These are phyloP conservation scores for Cytospora leucostoma DNA, from an alignment of 2,329 filamentous ascomycete species.

Conservation along the genomic window DNA sequence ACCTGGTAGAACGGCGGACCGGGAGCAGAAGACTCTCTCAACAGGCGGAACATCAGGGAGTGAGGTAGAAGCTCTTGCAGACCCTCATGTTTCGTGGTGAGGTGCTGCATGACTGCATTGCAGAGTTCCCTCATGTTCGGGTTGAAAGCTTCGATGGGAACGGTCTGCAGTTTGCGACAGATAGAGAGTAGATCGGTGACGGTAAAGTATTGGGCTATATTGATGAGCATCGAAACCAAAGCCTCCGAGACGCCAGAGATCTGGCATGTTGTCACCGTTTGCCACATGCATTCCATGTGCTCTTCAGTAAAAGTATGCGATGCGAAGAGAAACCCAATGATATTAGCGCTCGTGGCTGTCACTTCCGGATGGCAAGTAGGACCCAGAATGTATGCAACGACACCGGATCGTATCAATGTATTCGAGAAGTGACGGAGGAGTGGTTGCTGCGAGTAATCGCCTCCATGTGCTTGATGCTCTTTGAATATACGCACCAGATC, in stretches of 20 bases:
- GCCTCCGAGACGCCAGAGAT: conserved; percentile 85
- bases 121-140: conserved; percentile 63
- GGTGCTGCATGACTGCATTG: conserved; percentile 54
- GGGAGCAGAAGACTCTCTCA: conserved; percentile 69
- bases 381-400: conserved; percentile 86
- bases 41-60: conserved; percentile 62
- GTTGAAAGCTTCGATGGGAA: conserved; percentile 66
- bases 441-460: conserved; percentile 39
- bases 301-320: conserved; percentile 70
- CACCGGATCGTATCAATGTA: conserved; percentile 67
- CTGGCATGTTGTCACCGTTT: conserved; percentile 75
- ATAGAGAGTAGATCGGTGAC: conserved; percentile 61
- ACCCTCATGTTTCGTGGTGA: conserved; percentile 42
- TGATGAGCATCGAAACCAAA: conserved; percentile 65
- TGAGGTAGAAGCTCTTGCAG: conserved; percentile 35
- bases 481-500: conserved; percentile 71
- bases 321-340: conserved; percentile 83
- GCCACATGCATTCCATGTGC: conserved; percentile 83
- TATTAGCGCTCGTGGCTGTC: conserved; percentile 77
- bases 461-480: conserved; percentile 50
- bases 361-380: conserved; percentile 91
- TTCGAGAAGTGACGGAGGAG: conserved; percentile 68
- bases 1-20: conserved; percentile 44
- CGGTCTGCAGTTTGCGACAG: conserved; percentile 67
- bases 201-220: conserved; percentile 51